Base-by-base conservation (phyloP, 2,329 filamentous ascomycete species). In the Endothia cerciana region DNA sequence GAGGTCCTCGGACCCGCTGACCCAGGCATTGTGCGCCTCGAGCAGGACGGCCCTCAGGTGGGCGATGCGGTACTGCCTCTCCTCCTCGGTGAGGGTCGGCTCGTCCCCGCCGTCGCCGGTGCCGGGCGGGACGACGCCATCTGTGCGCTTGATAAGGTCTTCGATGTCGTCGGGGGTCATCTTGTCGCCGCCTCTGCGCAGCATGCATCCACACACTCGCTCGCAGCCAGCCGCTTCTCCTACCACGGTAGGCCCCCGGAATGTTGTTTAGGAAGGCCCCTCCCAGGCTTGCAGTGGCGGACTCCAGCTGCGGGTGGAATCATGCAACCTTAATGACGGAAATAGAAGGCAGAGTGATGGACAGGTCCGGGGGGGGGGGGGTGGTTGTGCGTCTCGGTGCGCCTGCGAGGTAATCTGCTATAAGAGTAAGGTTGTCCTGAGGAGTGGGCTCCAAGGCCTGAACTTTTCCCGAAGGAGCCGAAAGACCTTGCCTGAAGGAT, bases 11-110 rank as follows among this genome's bases (percentile, higher is more conserved):
- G 77, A 78, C 1, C 75, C 74, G 7, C 80, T 71, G 41, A 77
- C 73, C 75, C 80, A 82, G 4, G 82, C 74, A 22, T 80, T 71
- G 58, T 77, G 74, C 19, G 80, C 79, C 2, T 72, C 72, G 8
- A 71, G 71, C 47, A 84, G 72, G 0, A 85, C 77, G 0, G 74
- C 73, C 10, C 73, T 72, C 19, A 86, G 70, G 22, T 66, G 60
- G 28, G 63, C 67, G 11, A 68, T 67, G 53, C 72, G 69, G 43
- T 65, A 69, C 7, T 65, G 65, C 8, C 57, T 65, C 60, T 71
- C 73, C n/a, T 71, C 67, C 13, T 69, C 60, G 40, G 68, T 60
- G 58, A 71, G 60, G 43, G 61, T 17, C 28, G 69, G 51, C 28
- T 68, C 67, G 10, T 70, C 70, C 22, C 71, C 70, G 22, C 71